Evolutionary conservation across 2,329 filamentous ascomycete genomes (phyloP).

Genomic region (Ophiostoma piceae): DNA sequence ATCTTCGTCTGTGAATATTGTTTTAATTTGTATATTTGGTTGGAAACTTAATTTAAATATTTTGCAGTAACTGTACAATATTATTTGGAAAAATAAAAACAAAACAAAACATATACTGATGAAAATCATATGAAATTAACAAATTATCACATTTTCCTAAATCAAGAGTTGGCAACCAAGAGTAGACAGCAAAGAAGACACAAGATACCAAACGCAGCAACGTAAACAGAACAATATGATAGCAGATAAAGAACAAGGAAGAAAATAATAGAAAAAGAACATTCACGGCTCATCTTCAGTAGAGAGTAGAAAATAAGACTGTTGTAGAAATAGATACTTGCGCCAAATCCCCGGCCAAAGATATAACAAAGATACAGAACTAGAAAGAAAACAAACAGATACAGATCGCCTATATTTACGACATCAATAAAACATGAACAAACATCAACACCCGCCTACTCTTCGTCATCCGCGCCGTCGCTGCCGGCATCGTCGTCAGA

Average conservation of each 20-base stretch:
- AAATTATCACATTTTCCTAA: background rate
- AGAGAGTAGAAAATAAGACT: background rate
- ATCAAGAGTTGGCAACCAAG: background rate
- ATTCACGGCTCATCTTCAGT: background rate
- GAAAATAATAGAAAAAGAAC: background rate
- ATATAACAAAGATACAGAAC: background rate
- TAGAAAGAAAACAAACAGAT: background rate
- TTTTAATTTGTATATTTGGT: no score
- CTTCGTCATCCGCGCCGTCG: conserved; percentile 22
- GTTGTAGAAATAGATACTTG: background rate
- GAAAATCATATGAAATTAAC: background rate
- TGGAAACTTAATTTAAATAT: no score
- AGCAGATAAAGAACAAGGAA: background rate
- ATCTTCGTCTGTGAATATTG: no score
- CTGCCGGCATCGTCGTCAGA: conserved; percentile 12
- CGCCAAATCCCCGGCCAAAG: conserved; percentile 6
- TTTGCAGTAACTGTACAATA: no score
- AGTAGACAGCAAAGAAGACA: background rate
- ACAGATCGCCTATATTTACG: conserved; percentile 8
- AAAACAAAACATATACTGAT: no score
- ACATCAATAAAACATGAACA: background rate
- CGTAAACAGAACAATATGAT: background rate
- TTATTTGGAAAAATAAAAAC: no score
- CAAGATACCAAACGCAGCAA: background rate
- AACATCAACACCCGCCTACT: background rate